These are phyloP conservation scores for Meira nashicola DNA, from an alignment of 1,284 basidiomycete genomes.

Conservation along the genomic window DNA sequence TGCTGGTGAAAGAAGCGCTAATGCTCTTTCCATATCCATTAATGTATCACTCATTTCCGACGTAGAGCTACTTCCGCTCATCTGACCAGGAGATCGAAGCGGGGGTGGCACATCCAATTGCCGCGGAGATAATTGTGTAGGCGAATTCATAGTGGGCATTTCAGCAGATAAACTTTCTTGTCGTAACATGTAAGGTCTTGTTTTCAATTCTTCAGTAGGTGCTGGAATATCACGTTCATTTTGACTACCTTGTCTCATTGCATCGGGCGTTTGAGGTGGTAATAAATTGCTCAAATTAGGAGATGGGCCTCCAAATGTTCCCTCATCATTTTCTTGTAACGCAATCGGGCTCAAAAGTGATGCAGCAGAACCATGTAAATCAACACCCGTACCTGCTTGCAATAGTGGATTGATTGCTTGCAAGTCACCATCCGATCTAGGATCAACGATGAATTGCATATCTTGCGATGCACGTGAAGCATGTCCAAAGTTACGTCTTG, in stretches of 20 bases:
- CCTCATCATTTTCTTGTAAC: constrained; percentile 18
- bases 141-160: constrained; percentile 8
- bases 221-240: too few relatives aligned
- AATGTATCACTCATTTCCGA: constrained; percentile 30
- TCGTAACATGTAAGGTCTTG: too few relatives aligned
- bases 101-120: constrained; percentile 17
- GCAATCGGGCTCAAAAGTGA: constrained; percentile 39
- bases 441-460: too few relatives aligned
- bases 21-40: constrained; percentile 34
- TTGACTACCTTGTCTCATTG: too few relatives aligned
- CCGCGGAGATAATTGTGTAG: constrained; percentile 17
- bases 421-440: too few relatives aligned
- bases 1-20: constrained; percentile 34
- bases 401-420: too few relatives aligned
- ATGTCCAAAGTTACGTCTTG: too few relatives aligned
- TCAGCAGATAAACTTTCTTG: too few relatives aligned
- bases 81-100: constrained; percentile 10
- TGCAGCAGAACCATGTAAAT: constrained; percentile 1
- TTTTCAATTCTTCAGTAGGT: too few relatives aligned
- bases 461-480: too few relatives aligned
- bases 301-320: not conserved
- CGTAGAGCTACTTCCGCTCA: constrained; percentile 24
- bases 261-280: constrained; percentile 6
- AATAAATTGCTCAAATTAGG: constrained; percentile 9
- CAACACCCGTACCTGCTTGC: too few relatives aligned